A percentile compares a stretch with the other conserved stretches of the same genome.
Evolutionary conservation across 1,284 basidiomycete genomes (phyloP).

Genomic region (Meripilus lineatus): DNA sequence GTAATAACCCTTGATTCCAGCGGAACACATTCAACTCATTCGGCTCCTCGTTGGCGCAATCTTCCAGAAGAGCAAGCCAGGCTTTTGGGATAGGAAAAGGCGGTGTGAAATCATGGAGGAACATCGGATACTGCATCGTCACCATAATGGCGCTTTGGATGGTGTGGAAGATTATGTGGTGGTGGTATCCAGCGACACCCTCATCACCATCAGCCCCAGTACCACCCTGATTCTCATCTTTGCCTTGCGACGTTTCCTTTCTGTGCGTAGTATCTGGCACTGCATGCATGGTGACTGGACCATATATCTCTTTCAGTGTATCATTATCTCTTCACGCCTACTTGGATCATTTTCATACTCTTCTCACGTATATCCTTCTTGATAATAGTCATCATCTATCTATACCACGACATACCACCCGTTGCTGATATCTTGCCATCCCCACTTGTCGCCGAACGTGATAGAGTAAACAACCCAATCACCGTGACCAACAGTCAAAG

Average conservation of each 20-base stretch:
- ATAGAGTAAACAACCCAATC: no score
- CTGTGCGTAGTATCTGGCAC: background rate
- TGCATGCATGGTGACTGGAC: background rate
- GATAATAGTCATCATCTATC: no score
- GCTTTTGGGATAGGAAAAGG: conserved; percentile 66
- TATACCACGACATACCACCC: background rate
- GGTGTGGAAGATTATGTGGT: conserved; percentile 33
- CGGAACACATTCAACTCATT: conserved; percentile 65
- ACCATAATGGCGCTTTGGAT: conserved; percentile 40
- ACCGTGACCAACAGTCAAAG: no score
- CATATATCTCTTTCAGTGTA: background rate
- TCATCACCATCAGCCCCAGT: background rate
- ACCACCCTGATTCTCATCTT: background rate
- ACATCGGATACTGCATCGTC: conserved; percentile 54
- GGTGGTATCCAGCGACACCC: conserved; percentile 24
- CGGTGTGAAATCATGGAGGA: conserved; percentile 60
- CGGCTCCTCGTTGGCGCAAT: conserved; percentile 53
- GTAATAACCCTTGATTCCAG: conserved; percentile 28
- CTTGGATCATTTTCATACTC: no score
- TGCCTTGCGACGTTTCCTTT: background rate
- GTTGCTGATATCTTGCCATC: background rate
- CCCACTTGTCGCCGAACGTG: no score
- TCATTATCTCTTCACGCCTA: conserved; percentile 1
- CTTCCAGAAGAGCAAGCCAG: conserved; percentile 59
- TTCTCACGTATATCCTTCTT: no score